Percentiles rank a stretch among this genome's conserved stretches.
Conservation (phyloP, 495 filamentous ascomycete species). For the Stereocaulon alpinum region DNA sequence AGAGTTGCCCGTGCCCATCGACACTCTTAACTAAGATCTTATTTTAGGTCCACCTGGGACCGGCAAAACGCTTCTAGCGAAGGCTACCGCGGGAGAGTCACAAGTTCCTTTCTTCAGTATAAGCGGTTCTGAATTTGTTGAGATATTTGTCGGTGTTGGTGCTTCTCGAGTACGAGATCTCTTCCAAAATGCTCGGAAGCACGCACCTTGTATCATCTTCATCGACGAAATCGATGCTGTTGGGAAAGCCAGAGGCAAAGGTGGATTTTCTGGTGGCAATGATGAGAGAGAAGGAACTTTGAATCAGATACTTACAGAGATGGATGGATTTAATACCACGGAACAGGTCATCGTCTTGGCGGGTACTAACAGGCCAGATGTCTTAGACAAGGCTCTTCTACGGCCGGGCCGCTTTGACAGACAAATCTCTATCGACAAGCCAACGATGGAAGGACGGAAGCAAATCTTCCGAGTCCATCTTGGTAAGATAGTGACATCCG, state of each 20-base stretch:
- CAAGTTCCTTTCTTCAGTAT: slow-evolving; percentile 95
- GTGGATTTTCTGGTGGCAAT: slow-evolving; percentile 73
- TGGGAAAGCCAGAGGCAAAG: slow-evolving; percentile 73
- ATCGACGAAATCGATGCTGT: slow-evolving; percentile 99
- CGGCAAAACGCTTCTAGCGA: slow-evolving; percentile 94
- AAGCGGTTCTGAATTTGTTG: slow-evolving; percentile 96
- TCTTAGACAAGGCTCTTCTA: slow-evolving; percentile 92
- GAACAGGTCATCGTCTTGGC: slow-evolving; percentile 98
- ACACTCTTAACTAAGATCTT: slow-evolving; percentile 34
- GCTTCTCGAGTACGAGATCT: slow-evolving; percentile 90
- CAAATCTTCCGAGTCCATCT: slow-evolving; percentile 94
- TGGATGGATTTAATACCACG: slow-evolving; percentile 97
- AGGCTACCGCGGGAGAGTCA: slow-evolving; percentile 97
- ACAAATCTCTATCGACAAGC: slow-evolving; percentile 85
- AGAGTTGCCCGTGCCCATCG: no score
- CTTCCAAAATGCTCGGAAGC: slow-evolving; percentile 89
- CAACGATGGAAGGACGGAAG: slow-evolving; percentile 92
- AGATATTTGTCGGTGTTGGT: slow-evolving; percentile 99
- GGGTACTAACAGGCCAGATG: slow-evolving; percentile 88
- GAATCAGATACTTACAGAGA: slow-evolving; percentile 97
- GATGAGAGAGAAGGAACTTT: slow-evolving; percentile 94
- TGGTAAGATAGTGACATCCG: slow-evolving; percentile 81
- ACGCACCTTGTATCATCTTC: slow-evolving; percentile 97
- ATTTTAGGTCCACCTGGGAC: slow-evolving; percentile 93
- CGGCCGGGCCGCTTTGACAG: slow-evolving; percentile 93